These are phyloP conservation scores for Blepharisma japonicum DNA, from an alignment of 73 alveolate species.

Conservation along the genomic window DNA sequence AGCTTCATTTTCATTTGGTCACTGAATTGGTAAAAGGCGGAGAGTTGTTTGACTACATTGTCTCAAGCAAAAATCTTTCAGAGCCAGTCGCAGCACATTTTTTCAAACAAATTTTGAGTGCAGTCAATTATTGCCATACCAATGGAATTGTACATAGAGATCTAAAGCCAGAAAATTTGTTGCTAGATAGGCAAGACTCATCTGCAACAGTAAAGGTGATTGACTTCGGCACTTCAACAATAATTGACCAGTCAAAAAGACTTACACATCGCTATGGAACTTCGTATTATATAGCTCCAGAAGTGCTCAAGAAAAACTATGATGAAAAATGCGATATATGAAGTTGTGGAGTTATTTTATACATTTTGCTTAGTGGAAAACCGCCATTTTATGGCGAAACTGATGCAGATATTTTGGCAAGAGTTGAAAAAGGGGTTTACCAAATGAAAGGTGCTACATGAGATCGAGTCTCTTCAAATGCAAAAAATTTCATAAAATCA, in stretches of 20 bases:
- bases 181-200: background rate
- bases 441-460: background rate
- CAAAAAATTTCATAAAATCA: background rate
- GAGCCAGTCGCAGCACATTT: background rate
- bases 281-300: slow-evolving; percentile 3
- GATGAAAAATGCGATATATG: slow-evolving; percentile 30
- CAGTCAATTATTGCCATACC: background rate
- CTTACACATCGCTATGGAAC: background rate
- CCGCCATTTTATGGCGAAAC: slow-evolving; percentile 35
- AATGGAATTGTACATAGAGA: slow-evolving; percentile 3
- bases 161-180: background rate
- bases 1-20: background rate
- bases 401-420: background rate
- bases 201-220: background rate
- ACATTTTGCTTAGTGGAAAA: slow-evolving; percentile 33
- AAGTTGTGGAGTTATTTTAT: slow-evolving; percentile 46
- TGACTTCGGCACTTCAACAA: background rate
- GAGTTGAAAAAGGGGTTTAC: background rate
- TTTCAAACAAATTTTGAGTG: slow-evolving; percentile 1
- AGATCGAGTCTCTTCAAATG: background rate
- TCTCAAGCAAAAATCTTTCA: background rate
- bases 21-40: background rate
- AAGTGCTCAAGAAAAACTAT: background rate
- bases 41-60: background rate
- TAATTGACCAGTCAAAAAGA: background rate